Percentiles rank a stretch among this genome's conserved stretches.
phyloP scores from a whole-genome alignment of 495 filamentous ascomycete species.

The Penicillium malachiteum region DNA sequence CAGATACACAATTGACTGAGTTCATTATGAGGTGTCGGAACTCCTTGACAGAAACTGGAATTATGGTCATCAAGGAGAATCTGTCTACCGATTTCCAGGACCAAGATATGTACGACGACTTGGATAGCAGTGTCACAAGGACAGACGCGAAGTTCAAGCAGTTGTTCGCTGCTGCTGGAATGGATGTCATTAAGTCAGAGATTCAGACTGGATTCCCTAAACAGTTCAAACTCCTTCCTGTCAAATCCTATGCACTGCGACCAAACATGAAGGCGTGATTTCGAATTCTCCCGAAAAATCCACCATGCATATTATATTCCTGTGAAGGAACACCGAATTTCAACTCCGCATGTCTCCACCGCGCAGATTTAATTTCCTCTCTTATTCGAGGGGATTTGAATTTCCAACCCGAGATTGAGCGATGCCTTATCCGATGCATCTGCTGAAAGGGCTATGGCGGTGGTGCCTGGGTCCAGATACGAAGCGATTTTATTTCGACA shows the following conservation, averaged over 20 bases:
- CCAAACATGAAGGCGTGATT: slow-evolving; percentile 15
- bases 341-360: no score
- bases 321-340: no score
- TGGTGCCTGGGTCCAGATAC: no score
- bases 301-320: no score
- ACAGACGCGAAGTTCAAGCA: slow-evolving; percentile 66
- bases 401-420: no score
- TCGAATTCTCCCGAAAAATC: background rate
- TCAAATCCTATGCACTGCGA: slow-evolving; percentile 68
- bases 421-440: no score
- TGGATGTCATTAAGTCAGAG: slow-evolving; percentile 67
- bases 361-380: no score
- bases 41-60: slow-evolving; percentile 49
- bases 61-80: slow-evolving; percentile 88
- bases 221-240: slow-evolving; percentile 62
- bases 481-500: no score
- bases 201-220: slow-evolving; percentile 72
- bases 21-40: slow-evolving; percentile 63
- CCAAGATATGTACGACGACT: slow-evolving; percentile 70
- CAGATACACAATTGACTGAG: slow-evolving; percentile 68
- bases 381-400: no score
- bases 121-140: slow-evolving; percentile 79
- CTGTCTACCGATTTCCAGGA: slow-evolving; percentile 55
- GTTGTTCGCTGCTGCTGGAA: slow-evolving; percentile 67
- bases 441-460: no score